phyloP scores from a whole-genome alignment of 129 eudicot species.

The Flaveria ramosissima region DNA sequence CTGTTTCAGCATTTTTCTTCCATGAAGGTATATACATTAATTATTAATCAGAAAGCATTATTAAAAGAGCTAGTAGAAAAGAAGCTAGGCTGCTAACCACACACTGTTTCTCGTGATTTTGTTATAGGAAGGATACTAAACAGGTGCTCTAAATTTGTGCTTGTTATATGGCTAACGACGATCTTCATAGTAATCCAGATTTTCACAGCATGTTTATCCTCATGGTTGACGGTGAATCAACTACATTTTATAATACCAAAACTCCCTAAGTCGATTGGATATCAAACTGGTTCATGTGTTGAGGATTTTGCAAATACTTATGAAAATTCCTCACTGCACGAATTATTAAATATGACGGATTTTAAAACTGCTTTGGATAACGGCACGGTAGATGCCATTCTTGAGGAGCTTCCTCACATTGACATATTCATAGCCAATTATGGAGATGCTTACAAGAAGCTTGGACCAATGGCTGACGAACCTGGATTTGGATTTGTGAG shows the following conservation, averaged over 20 bases:
- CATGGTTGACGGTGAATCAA: slow-evolving; percentile 25
- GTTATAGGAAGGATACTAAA: slow-evolving; percentile 22
- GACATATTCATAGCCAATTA: slow-evolving; percentile 20
- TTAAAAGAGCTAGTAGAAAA: too few species aligned
- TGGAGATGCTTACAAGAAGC: slow-evolving; percentile 25
- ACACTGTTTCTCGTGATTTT: not conserved
- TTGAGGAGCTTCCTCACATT: slow-evolving; percentile 23
- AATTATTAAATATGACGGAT: slow-evolving; percentile 12
- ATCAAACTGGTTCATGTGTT: slow-evolving; percentile 14
- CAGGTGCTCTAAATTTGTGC: slow-evolving; percentile 25
- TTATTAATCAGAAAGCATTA: too few species aligned
- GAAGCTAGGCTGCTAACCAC: not conserved
- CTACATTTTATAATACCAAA: slow-evolving; percentile 20
- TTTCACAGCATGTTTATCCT: slow-evolving; percentile 24
- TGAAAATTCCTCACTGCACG: too few species aligned
- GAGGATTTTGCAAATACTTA: not conserved
- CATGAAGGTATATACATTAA: slow-evolving; percentile 13
- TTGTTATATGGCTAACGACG: slow-evolving; percentile 24
- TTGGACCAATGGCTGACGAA: slow-evolving; percentile 21
- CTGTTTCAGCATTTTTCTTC: slow-evolving; percentile 20
- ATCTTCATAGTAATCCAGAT: slow-evolving; percentile 22
- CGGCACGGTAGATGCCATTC: slow-evolving; percentile 15
- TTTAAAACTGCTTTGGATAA: slow-evolving; percentile 1
- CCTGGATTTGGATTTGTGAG: slow-evolving; percentile 33
- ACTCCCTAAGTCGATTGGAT: slow-evolving; percentile 4